Evolutionary conservation across 139 green algal species (phyloP).

Genomic region (Micromonas pusilla): DNA sequence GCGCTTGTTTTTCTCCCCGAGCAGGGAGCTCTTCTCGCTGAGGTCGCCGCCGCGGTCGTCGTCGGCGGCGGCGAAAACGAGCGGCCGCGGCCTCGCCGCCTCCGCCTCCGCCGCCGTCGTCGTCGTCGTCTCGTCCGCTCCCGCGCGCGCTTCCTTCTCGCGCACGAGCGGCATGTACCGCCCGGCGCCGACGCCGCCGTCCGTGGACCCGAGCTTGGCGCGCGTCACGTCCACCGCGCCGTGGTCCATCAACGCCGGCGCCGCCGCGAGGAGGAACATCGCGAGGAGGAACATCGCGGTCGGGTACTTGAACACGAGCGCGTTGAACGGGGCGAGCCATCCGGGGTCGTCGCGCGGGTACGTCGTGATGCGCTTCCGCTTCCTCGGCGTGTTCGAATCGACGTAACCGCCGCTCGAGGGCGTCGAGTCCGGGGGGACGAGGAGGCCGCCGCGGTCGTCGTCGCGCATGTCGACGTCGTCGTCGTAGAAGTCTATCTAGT

Average conservation of each 20-base stretch:
- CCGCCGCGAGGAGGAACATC: too few species aligned
- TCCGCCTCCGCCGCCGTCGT: background rate
- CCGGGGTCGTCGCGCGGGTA: background rate
- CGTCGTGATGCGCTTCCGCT: background rate
- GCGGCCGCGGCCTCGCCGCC: background rate
- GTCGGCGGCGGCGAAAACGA: background rate
- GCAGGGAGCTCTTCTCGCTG: background rate
- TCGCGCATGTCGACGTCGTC: too few species aligned
- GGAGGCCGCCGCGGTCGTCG: background rate
- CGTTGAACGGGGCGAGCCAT: background rate
- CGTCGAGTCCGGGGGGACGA: background rate
- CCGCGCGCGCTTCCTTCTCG: constrained; percentile 12
- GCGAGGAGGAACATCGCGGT: background rate
- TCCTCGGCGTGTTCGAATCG: too few species aligned
- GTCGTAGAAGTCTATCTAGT: too few species aligned
- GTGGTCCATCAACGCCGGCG: background rate
- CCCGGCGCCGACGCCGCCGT: background rate
- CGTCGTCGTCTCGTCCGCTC: background rate
- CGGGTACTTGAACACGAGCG: background rate
- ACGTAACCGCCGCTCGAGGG: too few species aligned
- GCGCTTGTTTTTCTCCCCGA: background rate
- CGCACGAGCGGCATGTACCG: background rate
- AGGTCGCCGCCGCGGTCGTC: too few species aligned
- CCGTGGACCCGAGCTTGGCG: background rate
- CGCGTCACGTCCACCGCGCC: constrained; percentile 3